These are phyloP conservation scores for Mycena filopes DNA, from an alignment of 768 basidiomycete species.

Conservation along the genomic window DNA sequence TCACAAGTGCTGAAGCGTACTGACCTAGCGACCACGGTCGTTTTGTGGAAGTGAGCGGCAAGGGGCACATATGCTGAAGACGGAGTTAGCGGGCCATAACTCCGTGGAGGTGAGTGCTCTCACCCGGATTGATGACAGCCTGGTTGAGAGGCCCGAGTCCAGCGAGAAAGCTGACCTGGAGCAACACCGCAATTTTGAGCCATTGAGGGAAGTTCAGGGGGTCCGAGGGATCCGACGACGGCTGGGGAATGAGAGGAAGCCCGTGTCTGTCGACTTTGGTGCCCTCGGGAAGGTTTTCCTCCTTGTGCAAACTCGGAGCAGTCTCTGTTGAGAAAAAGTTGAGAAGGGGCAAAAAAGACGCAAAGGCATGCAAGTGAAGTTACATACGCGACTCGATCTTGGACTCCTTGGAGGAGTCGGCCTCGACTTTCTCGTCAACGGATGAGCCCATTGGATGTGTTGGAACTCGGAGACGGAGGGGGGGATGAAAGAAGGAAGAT, in stretches of 20 bases:
- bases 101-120: too few relatives aligned
- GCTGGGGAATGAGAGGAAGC: conserved; percentile 42
- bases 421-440: conserved; percentile 24
- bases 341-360: neutral
- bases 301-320: conserved; percentile 23
- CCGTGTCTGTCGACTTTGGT: conserved; percentile 36
- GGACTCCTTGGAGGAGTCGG: conserved; percentile 13
- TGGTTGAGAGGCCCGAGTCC: conserved; percentile 34
- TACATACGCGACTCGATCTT: conserved; percentile 29
- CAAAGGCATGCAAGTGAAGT: too few relatives aligned
- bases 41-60: conserved; percentile 35
- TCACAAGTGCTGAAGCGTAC: neutral
- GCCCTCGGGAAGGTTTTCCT: conserved; percentile 4
- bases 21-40: conserved; percentile 36
- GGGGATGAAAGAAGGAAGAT: neutral
- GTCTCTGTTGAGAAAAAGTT: conserved; percentile 12
- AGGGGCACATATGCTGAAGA: conserved; percentile 36
- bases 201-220: conserved; percentile 38
- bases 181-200: conserved; percentile 34
- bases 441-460: neutral
- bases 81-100: too few relatives aligned
- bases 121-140: conserved; percentile 35
- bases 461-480: neutral
- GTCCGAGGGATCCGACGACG: conserved; percentile 37
- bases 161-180: conserved; percentile 34